Evolutionary conservation across 169 alveolate genomes (phyloP).

Genomic region (Plasmodium chabaudi): DNA sequence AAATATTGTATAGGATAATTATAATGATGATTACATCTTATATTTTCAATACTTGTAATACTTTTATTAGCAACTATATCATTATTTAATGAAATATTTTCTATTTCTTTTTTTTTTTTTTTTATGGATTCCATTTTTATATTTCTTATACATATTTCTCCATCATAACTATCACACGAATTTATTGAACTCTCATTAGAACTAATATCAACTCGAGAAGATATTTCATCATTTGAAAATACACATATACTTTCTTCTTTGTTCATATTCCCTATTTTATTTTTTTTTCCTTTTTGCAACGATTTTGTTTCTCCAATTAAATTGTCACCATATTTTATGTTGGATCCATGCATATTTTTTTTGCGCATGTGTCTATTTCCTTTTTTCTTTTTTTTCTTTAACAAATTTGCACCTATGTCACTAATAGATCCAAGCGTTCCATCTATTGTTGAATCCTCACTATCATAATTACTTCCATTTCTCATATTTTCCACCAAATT

Average conservation of each 20-base stretch:
- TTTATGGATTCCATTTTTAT: neutral
- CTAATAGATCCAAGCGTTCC: slow-evolving; percentile 49
- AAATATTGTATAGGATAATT: slow-evolving; percentile 86
- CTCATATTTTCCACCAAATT: slow-evolving; percentile 54
- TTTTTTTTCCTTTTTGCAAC: neutral
- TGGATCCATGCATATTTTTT: neutral
- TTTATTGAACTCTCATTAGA: slow-evolving; percentile 25
- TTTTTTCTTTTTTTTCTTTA: neutral
- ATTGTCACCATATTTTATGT: neutral
- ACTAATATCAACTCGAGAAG: slow-evolving; percentile 7
- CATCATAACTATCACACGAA: slow-evolving; percentile 14
- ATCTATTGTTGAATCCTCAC: slow-evolving; percentile 42
- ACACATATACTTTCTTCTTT: slow-evolving; percentile 15
- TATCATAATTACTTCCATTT: slow-evolving; percentile 66
- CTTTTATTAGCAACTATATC: slow-evolving; percentile 21
- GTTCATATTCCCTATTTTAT: neutral
- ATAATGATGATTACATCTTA: slow-evolving; percentile 85
- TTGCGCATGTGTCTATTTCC: neutral
- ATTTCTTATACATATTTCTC: slow-evolving; percentile 57
- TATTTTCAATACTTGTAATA: slow-evolving; percentile 80
- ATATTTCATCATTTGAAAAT: neutral
- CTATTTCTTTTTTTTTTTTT: neutral
- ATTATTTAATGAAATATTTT: neutral
- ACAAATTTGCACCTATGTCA: neutral
- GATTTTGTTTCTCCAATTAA: neutral